phyloP scores from a whole-genome alignment of 768 basidiomycete genomes.

The Kwoniella sp. region DNA sequence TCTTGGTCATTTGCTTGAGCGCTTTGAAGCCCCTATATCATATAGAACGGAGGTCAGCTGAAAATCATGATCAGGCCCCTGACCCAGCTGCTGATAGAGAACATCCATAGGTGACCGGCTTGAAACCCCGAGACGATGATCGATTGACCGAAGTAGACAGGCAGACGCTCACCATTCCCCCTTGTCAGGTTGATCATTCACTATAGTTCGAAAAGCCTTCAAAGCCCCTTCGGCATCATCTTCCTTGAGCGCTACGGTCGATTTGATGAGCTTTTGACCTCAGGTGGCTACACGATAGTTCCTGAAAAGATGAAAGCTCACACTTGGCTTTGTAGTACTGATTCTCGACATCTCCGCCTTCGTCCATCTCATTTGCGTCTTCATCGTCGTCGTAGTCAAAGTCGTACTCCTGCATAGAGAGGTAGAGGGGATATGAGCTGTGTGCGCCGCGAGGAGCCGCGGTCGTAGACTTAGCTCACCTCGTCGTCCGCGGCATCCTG shows the following conservation, averaged over 20 bases:
- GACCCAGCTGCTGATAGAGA: not conserved
- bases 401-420: slow-evolving; percentile 82
- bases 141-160: not conserved
- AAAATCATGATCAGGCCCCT: too few species aligned
- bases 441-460: not conserved
- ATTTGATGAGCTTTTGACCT: slow-evolving; percentile 9
- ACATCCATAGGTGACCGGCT: not conserved
- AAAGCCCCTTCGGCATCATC: slow-evolving; percentile 90
- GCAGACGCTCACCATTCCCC: slow-evolving; percentile 82
- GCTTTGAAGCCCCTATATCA: slow-evolving; percentile 92
- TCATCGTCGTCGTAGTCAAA: slow-evolving; percentile 93
- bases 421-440: slow-evolving; percentile 4
- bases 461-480: slow-evolving; percentile 25
- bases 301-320: slow-evolving; percentile 58
- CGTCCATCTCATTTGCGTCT: slow-evolving; percentile 63
- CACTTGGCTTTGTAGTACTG: slow-evolving; percentile 98
- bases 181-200: slow-evolving; percentile 83
- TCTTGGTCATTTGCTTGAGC: slow-evolving; percentile 93
- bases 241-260: slow-evolving; percentile 80
- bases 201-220: slow-evolving; percentile 83
- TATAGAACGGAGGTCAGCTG: not conserved
- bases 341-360: slow-evolving; percentile 89
- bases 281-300: too few species aligned
- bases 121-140: not conserved
- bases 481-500: slow-evolving; percentile 58